Conservation (phyloP, 2,329 filamentous ascomycete species). For the Xylariaceae sp. region DNA sequence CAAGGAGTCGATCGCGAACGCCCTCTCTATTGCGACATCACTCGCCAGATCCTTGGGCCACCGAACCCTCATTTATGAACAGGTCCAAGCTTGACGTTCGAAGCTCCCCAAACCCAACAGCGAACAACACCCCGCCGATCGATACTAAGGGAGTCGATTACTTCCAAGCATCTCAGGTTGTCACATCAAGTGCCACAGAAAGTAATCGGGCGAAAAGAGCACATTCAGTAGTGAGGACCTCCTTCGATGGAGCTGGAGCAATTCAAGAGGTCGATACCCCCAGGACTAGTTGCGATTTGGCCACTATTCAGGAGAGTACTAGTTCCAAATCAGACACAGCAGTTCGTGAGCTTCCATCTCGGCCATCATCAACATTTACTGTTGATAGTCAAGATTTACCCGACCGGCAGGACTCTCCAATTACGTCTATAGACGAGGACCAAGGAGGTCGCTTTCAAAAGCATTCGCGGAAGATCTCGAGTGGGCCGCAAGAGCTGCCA, state of each 20-base stretch:
- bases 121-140: constrained; percentile 2
- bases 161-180: not conserved
- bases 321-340: constrained; percentile 14
- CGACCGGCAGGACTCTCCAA: constrained; percentile 39
- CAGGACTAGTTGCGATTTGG: not conserved
- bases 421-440: constrained; percentile 43
- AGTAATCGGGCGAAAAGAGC: not conserved
- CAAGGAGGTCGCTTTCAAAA: constrained; percentile 25
- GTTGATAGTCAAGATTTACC: constrained; percentile 28
- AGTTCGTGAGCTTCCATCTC: constrained; percentile 23
- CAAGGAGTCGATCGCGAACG: constrained; percentile 30
- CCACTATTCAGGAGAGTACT: constrained; percentile 1
- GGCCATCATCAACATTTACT: constrained; percentile 29
- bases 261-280: not conserved
- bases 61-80: constrained; percentile 31
- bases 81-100: constrained; percentile 11
- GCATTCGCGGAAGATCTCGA: constrained; percentile 32
- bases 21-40: constrained; percentile 33
- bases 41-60: constrained; percentile 41
- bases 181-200: not conserved
- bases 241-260: not conserved
- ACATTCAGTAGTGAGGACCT: not conserved
- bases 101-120: constrained; percentile 6
- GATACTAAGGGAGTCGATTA: not conserved
- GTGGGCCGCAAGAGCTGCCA: constrained; percentile 47